These are phyloP conservation scores for Halophytophthora polymorphica DNA, from an alignment of 352 stramenopile genomes.

Conservation along the genomic window DNA sequence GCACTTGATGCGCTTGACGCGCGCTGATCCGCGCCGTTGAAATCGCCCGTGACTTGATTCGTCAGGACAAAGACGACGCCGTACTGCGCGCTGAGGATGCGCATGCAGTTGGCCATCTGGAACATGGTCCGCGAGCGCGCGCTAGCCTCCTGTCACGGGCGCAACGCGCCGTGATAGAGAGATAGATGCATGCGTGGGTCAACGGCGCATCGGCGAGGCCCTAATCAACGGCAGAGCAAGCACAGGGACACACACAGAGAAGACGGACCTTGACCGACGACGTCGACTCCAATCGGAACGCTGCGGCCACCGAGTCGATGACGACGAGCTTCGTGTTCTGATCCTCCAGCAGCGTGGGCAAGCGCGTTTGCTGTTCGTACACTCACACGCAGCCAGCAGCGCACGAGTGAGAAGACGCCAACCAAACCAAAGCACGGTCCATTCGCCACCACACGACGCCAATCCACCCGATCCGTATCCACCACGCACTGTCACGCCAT, in stretches of 20 bases:
- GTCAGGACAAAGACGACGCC: conserved; percentile 69
- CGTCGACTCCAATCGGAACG: conserved; percentile 73
- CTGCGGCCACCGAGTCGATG: conserved; percentile 74
- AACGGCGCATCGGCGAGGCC: no score
- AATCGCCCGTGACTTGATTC: conserved; percentile 80
- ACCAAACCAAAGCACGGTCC: not conserved
- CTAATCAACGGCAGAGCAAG: not conserved
- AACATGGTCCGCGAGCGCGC: conserved; percentile 78
- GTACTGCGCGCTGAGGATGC: conserved; percentile 78
- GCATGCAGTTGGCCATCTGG: conserved; percentile 81
- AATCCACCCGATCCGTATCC: not conserved
- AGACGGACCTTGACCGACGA: conserved; percentile 50
- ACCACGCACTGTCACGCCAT: conserved; percentile 4
- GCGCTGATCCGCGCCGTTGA: conserved; percentile 13
- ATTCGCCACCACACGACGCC: not conserved
- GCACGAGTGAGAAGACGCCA: not conserved
- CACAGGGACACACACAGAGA: not conserved
- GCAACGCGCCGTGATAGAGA: conserved; percentile 3
- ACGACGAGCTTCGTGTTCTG: conserved; percentile 80
- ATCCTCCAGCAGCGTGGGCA: conserved; percentile 62
- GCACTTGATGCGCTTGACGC: conserved; percentile 18
- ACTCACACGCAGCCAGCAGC: not conserved
- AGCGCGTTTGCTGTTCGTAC: conserved; percentile 46
- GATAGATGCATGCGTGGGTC: not conserved
- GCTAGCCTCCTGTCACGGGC: conserved; percentile 44